Evolutionary conservation across 768 basidiomycete genomes (phyloP).

Genomic region (Sarcodon aspratus): DNA sequence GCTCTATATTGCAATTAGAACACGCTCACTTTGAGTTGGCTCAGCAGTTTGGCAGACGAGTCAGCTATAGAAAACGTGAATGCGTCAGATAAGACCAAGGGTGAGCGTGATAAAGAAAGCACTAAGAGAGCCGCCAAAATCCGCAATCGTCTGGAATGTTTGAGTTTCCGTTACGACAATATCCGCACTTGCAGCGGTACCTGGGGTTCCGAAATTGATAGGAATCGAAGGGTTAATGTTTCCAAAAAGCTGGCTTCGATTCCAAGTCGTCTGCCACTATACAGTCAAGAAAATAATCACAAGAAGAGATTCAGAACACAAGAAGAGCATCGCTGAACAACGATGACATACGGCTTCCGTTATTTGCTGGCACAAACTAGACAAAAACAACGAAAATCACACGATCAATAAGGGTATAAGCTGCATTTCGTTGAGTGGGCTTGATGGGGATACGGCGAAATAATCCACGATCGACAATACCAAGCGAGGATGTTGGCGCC

Average conservation of each 20-base stretch:
- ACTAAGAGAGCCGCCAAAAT: constrained; percentile 64
- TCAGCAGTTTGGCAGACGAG: constrained; percentile 51
- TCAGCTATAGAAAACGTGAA: constrained; percentile 36
- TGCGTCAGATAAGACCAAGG: constrained; percentile 1
- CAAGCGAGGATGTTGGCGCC: too few relatives aligned
- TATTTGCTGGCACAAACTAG: too few relatives aligned
- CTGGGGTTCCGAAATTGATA: constrained; percentile 48
- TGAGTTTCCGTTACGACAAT: constrained; percentile 46
- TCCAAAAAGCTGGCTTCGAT: constrained; percentile 34
- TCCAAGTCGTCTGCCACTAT: constrained; percentile 26
- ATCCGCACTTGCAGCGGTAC: constrained; percentile 44
- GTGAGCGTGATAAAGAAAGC: constrained; percentile 4
- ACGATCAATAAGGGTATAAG: too few relatives aligned
- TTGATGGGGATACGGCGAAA: too few relatives aligned
- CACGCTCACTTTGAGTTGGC: constrained; percentile 51
- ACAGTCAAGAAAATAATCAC: too few relatives aligned
- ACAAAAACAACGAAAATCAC: too few relatives aligned
- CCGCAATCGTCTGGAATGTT: constrained; percentile 51
- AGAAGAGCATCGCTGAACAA: too few relatives aligned
- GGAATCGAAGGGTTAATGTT: constrained; percentile 28
- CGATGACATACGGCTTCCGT: too few relatives aligned
- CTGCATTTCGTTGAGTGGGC: too few relatives aligned
- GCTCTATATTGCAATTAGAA: background rate
- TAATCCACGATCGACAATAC: too few relatives aligned
- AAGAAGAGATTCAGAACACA: too few relatives aligned